Percentiles rank a stretch among this genome's conserved stretches.
These are phyloP conservation scores for Diplodia intermedia DNA, from an alignment of 2,329 filamentous ascomycete species.

Conservation along the genomic window DNA sequence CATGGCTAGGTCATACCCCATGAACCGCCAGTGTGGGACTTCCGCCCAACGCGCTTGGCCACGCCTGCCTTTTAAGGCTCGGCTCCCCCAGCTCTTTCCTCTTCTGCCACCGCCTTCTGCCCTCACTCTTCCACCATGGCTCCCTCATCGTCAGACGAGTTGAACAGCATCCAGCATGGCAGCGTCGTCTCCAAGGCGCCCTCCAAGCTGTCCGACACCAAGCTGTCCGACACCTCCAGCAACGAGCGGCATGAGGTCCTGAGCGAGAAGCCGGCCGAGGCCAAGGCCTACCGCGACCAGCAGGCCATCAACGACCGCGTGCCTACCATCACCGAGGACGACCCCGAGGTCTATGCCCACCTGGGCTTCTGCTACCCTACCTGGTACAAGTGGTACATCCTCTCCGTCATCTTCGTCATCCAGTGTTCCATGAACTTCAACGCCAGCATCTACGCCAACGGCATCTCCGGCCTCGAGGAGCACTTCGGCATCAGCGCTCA, in stretches of 20 bases:
- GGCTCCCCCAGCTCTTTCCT: neutral
- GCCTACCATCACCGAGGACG: constrained; percentile 25
- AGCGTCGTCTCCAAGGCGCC: constrained; percentile 16
- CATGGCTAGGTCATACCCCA: constrained; percentile 3
- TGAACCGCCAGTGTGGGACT: neutral
- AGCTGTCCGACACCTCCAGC: constrained; percentile 9
- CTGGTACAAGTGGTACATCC: constrained; percentile 60
- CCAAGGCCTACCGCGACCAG: constrained; percentile 17
- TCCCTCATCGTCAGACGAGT: constrained; percentile 20
- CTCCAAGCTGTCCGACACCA: constrained; percentile 7
- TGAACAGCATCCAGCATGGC: constrained; percentile 6
- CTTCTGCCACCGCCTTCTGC: constrained; percentile 1
- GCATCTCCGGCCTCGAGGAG: constrained; percentile 52
- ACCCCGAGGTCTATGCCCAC: constrained; percentile 46
- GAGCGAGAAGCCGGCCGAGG: constrained; percentile 8
- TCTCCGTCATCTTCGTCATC: constrained; percentile 59
- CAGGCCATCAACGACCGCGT: constrained; percentile 15
- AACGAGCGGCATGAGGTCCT: constrained; percentile 19
- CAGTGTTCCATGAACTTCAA: constrained; percentile 64
- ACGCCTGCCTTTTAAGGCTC: neutral
- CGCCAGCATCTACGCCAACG: constrained; percentile 59
- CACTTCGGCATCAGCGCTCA: constrained; percentile 57
- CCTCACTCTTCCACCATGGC: constrained; percentile 6
- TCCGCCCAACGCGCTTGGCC: constrained; percentile 2
- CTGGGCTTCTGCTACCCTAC: constrained; percentile 56